Base-by-base conservation (phyloP, 2,329 filamentous ascomycete genomes). In the Elsinoe ampelina region DNA sequence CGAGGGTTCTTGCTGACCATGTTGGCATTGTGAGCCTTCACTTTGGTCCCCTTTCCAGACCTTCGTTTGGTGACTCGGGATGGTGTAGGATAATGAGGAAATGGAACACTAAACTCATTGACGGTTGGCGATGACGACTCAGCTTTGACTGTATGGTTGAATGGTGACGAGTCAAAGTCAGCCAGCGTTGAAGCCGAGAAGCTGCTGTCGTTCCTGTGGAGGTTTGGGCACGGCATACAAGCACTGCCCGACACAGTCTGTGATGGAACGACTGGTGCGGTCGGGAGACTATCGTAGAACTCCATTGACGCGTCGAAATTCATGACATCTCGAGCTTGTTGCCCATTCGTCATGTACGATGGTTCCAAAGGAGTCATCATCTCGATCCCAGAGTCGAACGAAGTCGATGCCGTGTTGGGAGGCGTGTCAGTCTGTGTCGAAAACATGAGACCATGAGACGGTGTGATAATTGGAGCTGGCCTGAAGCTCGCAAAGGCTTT, bases 291-390 rank as follows among this genome's bases (percentile, higher is more conserved):
- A 7, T 19, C 26, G 19, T 17, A 20, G 34, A 52, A 38, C 8
- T 39, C 48, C 1, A 8, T 35, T n/a, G 32, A 7, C 19, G 17
- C 17, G n/a, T 52, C 35, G n/a, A 52, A 5, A 3, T 17, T 20
- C 41, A 45, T 26, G 10, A 22, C 10, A 77, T 11, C 17, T 20
- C 32, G 32, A 19, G 34, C 11, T n/a, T 11, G 17, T 22, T 22
- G 19, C 6, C 32, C 48, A 5, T 5, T n/a, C 7, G 34, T 35
- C 35, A 73, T 95, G 0, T 61, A 77, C 8, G 83, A 88, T 64
- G 79, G 80, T 1, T 75, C 95, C 60, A 78, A 92, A 0, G 91
- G 83, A 62, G 78, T 87, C 55, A 78, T 80, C 0, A 81, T 79
- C 36, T 52, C n/a, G 11, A 0, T 19, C 71, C 72, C 0, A 71